Percentiles rank a stretch among this genome's conserved stretches.
Evolutionary conservation across 176 grass and related monocot genomes (phyloP).

Genomic region (Carex parvula): DNA sequence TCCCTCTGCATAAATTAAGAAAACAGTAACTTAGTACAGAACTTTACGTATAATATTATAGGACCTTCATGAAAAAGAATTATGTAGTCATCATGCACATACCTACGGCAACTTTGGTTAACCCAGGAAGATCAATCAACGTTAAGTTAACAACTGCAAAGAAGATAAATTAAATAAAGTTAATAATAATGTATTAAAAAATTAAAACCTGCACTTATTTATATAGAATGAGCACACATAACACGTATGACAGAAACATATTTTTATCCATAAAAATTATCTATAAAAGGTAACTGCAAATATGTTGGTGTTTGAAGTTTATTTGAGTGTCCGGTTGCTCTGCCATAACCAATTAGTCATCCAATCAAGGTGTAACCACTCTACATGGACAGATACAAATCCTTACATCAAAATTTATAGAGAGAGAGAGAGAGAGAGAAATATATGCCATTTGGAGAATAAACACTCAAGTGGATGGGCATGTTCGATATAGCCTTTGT

Average conservation of each 20-base stretch:
- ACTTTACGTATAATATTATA: conserved; percentile 1
- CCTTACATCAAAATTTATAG: neutral
- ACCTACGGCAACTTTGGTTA: conserved; percentile 99
- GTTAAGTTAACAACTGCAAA: conserved; percentile 98
- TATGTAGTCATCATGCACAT: conserved; percentile 29
- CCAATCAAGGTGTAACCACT: neutral
- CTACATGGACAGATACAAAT: neutral
- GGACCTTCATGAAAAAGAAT: conserved; percentile 17
- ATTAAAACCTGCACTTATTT: neutral
- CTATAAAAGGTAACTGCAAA: neutral
- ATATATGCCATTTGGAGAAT: conserved; percentile 85
- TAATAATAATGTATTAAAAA: conserved; percentile 11
- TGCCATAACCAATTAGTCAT: neutral
- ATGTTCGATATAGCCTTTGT: conserved; percentile 96
- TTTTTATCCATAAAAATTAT: neutral
- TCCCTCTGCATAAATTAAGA: conserved; percentile 56
- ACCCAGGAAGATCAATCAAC: conserved; percentile 95
- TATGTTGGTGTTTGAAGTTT: neutral
- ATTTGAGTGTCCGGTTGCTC: neutral
- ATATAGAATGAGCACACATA: neutral
- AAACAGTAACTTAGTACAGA: neutral
- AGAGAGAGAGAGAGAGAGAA: neutral
- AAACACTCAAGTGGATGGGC: conserved; percentile 98
- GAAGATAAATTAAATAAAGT: conserved; percentile 35
- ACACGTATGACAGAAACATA: neutral